A percentile compares a stretch with the other conserved stretches of the same genome.
phyloP scores from a whole-genome alignment of 495 filamentous ascomycete genomes.

The Trichocladium uniseriatum region DNA sequence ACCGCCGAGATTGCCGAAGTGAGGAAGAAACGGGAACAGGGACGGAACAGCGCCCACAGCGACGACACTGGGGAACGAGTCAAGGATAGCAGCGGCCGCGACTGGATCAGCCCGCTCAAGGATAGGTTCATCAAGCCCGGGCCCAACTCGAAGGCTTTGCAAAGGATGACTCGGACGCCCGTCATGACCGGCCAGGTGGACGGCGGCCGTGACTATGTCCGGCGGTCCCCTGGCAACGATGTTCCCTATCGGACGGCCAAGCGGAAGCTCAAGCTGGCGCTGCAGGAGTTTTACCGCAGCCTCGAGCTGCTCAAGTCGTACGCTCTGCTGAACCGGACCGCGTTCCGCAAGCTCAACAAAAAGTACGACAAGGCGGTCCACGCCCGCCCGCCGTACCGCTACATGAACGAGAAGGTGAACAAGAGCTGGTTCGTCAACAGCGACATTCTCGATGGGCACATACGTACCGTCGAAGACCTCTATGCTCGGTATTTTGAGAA shows the following conservation, averaged over 20 bases:
- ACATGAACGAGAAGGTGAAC: constrained; percentile 89
- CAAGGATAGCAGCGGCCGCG: constrained; percentile 13
- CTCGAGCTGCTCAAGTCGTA: constrained; percentile 89
- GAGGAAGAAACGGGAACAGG: constrained; percentile 23
- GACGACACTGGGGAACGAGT: constrained; percentile 12
- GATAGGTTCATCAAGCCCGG: constrained; percentile 36
- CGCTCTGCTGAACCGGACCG: constrained; percentile 76
- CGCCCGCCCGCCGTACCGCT: constrained; percentile 63
- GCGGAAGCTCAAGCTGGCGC: constrained; percentile 75
- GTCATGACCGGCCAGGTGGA: constrained; percentile 31
- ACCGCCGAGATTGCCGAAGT: constrained; percentile 55
- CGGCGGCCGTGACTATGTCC: constrained; percentile 51
- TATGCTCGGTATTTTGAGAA: constrained; percentile 89
- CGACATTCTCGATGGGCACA: constrained; percentile 66
- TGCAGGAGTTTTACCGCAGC: constrained; percentile 87
- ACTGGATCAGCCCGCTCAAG: constrained; percentile 38
- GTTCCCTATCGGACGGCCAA: constrained; percentile 79
- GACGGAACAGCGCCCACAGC: constrained; percentile 4
- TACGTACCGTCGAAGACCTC: constrained; percentile 73
- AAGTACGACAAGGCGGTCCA: constrained; percentile 91
- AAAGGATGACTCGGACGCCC: constrained; percentile 33
- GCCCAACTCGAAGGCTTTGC: constrained; percentile 38
- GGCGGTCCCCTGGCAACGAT: constrained; percentile 46
- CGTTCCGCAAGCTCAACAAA: constrained; percentile 96
- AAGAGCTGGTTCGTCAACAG: constrained; percentile 83